Evolutionary conservation across 2,329 filamentous ascomycete species (phyloP).

Genomic region (Metarhizium anisopliae): DNA sequence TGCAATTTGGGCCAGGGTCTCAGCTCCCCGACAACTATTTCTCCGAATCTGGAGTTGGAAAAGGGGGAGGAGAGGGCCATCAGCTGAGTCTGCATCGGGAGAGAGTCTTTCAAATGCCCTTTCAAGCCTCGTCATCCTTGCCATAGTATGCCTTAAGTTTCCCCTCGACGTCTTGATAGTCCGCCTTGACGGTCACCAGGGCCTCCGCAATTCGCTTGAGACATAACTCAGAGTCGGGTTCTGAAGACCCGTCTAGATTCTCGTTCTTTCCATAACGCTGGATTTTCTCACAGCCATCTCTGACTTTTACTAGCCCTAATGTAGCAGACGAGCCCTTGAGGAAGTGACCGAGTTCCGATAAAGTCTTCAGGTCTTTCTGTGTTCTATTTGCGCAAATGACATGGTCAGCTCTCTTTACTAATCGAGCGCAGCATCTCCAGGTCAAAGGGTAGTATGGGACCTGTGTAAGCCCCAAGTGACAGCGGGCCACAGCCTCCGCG

Average conservation of each 20-base stretch:
- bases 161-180: conserved; percentile 66
- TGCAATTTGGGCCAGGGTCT: neutral
- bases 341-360: conserved; percentile 87
- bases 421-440: neutral
- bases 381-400: conserved; percentile 37
- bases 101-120: neutral
- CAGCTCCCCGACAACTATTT: neutral
- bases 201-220: conserved; percentile 62
- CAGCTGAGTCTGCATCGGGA: neutral
- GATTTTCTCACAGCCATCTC: conserved; percentile 92
- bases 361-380: conserved; percentile 57
- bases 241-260: conserved; percentile 63
- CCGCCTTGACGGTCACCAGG: conserved; percentile 61
- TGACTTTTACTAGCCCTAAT: conserved; percentile 80
- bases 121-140: conserved; percentile 14
- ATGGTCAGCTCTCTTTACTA: neutral
- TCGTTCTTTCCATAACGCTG: conserved; percentile 82
- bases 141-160: conserved; percentile 60
- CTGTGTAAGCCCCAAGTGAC: neutral
- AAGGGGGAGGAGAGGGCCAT: too few species aligned
- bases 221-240: conserved; percentile 58
- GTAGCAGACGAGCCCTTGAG: conserved; percentile 96
- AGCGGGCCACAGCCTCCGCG: neutral
- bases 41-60: neutral
- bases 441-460: neutral